These are phyloP conservation scores for Globisporangium takayamanum DNA, from an alignment of 352 stramenopile genomes.

Conservation along the genomic window DNA sequence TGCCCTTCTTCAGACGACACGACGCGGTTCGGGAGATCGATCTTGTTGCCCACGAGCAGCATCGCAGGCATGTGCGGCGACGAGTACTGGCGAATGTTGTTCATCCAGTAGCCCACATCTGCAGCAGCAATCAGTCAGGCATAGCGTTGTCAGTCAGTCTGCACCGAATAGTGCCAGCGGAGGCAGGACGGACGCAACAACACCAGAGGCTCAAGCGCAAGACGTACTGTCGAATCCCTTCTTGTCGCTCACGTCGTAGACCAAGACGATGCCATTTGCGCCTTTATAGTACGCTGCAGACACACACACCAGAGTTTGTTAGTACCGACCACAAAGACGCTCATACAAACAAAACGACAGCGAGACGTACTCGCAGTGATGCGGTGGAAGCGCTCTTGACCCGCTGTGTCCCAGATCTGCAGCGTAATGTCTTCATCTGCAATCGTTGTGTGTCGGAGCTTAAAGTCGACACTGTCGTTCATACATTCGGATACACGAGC, in stretches of 20 bases:
- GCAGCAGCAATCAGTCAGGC: conserved; percentile 15
- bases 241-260: conserved; percentile 91
- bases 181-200: too few species aligned
- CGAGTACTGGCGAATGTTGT: conserved; percentile 91
- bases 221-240: conserved; percentile 90
- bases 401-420: conserved; percentile 94
- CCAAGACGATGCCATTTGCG: conserved; percentile 90
- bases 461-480: conserved; percentile 86
- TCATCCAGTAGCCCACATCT: conserved; percentile 95
- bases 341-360: background rate
- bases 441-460: conserved; percentile 83
- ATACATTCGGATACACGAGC: too few species aligned
- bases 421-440: conserved; percentile 83
- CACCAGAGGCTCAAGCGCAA: background rate
- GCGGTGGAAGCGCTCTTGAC: conserved; percentile 91
- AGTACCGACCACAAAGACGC: conserved; percentile 1
- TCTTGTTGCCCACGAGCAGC: conserved; percentile 91
- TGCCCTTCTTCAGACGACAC: conserved; percentile 75
- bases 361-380: conserved; percentile 86
- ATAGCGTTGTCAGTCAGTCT: background rate
- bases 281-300: conserved; percentile 90
- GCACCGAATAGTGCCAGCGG: background rate
- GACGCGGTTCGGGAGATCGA: conserved; percentile 84
- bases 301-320: conserved; percentile 11
- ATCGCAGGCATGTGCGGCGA: conserved; percentile 67